Conservation (phyloP, 1,284 basidiomycete species). For the Coniferiporia sulphurascens region DNA sequence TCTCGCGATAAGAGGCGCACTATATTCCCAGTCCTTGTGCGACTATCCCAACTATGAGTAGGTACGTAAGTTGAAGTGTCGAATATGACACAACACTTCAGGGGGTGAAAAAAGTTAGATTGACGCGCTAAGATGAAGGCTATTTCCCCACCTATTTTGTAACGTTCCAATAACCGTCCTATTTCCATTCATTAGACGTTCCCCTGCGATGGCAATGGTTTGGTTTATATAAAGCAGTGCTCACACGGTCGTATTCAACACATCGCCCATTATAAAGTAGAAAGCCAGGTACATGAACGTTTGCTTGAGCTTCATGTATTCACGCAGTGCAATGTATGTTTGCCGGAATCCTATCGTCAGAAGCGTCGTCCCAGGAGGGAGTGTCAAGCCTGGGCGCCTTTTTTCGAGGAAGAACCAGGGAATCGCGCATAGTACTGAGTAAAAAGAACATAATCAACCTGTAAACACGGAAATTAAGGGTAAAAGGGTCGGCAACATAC, state of each 20-base stretch:
- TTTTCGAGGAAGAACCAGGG: constrained; percentile 78
- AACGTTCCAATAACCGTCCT: constrained; percentile 76
- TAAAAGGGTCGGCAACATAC: constrained; percentile 37
- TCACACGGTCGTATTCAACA: constrained; percentile 71
- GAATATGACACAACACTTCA: constrained; percentile 58
- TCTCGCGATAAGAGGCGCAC: constrained; percentile 34
- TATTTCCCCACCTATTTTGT: constrained; percentile 56
- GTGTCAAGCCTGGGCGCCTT: constrained; percentile 56
- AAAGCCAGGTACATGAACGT: constrained; percentile 73
- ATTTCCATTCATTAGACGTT: background rate
- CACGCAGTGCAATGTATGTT: constrained; percentile 58
- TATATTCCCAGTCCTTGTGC: constrained; percentile 74
- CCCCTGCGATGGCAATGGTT: background rate
- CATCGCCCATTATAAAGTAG: constrained; percentile 76
- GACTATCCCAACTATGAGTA: constrained; percentile 74
- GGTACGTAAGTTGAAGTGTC: constrained; percentile 59
- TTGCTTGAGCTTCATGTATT: constrained; percentile 69
- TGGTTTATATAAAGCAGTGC: constrained; percentile 17
- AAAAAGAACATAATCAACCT: background rate
- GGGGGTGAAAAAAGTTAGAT: constrained; percentile 19
- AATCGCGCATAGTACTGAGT: constrained; percentile 59
- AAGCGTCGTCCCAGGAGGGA: constrained; percentile 60
- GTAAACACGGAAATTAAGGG: constrained; percentile 12
- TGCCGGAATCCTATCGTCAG: constrained; percentile 70
- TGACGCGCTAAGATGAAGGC: background rate